Conservation (phyloP, 768 basidiomycete genomes). For the Leccinum subtestaceum region DNA sequence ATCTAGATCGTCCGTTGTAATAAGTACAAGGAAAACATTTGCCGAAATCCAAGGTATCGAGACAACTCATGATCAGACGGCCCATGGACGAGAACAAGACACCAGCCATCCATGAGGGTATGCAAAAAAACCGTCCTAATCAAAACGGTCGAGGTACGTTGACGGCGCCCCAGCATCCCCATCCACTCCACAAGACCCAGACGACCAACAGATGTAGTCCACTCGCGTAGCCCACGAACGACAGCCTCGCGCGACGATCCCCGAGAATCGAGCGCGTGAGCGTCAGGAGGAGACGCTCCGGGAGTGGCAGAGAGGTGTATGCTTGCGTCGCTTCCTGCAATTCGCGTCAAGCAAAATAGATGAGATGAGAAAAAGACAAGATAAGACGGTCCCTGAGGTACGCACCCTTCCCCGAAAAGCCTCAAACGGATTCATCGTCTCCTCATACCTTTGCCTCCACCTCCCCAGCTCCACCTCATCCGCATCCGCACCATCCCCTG, state of each 20-base stretch:
- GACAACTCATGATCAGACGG: neutral
- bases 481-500: conserved; percentile 31
- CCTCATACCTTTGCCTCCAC: conserved; percentile 90
- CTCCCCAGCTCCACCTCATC: conserved; percentile 74
- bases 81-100: neutral
- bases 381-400: conserved; percentile 12
- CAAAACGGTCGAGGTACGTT: conserved; percentile 19
- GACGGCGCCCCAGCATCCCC: conserved; percentile 57
- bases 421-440: conserved; percentile 98
- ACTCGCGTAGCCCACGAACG: conserved; percentile 86
- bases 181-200: conserved; percentile 53
- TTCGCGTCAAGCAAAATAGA: neutral
- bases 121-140: neutral
- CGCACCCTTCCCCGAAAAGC: conserved; percentile 92
- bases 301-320: conserved; percentile 85
- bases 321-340: conserved; percentile 90
- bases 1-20: neutral
- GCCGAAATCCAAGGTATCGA: too few relatives aligned
- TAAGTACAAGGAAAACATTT: neutral
- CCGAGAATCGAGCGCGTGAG: conserved; percentile 85
- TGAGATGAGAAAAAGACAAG: neutral
- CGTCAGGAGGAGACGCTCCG: conserved; percentile 84
- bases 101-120: too few relatives aligned
- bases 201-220: conserved; percentile 79
- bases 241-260: conserved; percentile 83